phyloP scores from a whole-genome alignment of 23 red algal species.

The Gracilaria gracilis region DNA sequence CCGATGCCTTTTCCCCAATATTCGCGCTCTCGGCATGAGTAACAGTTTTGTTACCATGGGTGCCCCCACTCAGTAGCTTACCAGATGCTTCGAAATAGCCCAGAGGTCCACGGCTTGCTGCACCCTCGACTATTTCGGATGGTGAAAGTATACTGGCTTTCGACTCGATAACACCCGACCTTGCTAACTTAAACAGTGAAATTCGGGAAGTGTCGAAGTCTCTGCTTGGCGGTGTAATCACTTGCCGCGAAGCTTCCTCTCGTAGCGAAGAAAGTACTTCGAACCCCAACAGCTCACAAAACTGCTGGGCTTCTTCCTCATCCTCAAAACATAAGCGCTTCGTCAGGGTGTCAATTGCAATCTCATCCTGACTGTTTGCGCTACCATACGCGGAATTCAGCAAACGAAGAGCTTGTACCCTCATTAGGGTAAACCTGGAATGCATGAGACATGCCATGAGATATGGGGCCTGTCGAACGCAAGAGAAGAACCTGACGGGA shows the following conservation, averaged over 20 bases:
- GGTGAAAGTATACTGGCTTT: slow-evolving; percentile 14
- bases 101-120: background rate
- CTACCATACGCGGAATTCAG: slow-evolving; percentile 33
- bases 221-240: slow-evolving; percentile 21
- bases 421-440: slow-evolving; percentile 42
- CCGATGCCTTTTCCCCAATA: background rate
- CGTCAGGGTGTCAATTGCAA: slow-evolving; percentile 17
- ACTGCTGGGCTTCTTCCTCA: slow-evolving; percentile 22
- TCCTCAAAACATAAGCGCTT: slow-evolving; percentile 41
- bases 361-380: slow-evolving; percentile 31
- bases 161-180: slow-evolving; percentile 18
- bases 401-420: slow-evolving; percentile 44
- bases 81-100: background rate
- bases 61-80: no score
- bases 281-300: slow-evolving; percentile 25
- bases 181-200: background rate
- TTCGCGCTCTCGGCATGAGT: background rate
- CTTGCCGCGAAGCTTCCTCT: background rate
- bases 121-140: slow-evolving; percentile 5
- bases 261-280: slow-evolving; percentile 7
- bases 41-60: background rate
- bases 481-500: slow-evolving; percentile 36
- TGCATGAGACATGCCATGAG: slow-evolving; percentile 59
- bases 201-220: slow-evolving; percentile 23
- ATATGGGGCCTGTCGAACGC: slow-evolving; percentile 49